Base-by-base conservation (phyloP, 352 stramenopile genomes). In the Pythium volutum region DNA sequence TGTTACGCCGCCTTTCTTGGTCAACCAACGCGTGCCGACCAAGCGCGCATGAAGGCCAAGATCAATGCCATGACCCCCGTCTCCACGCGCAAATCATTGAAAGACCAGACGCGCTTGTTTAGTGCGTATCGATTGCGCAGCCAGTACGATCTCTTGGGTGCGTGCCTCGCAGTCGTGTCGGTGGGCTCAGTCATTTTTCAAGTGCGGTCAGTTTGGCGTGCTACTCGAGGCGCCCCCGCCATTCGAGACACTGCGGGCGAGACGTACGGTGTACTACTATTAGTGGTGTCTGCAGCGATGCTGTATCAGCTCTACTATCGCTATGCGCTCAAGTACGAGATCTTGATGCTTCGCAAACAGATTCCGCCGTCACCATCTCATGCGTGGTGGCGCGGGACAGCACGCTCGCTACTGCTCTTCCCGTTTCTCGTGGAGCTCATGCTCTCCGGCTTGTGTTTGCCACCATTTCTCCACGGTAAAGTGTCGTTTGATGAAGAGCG, bases 181-280 rank as follows among this genome's bases (percentile, higher is more conserved):
- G 69, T 84, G 1, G 14, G 69, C 15, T 60, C 65, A 7, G 79
- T 82, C 5, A 71, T 84, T 27, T 56, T 86, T 22, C 79, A 89
- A 50, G 74, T 87, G 16, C 77, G 77, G 18, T 76, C 71, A 6
- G 84, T 89, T 45, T 89, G 79, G 79, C 70, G 34, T 66, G 74
- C 49, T 36, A 60, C 20, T 42, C 64, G 16, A 53, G 69, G 22
- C 45, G 66, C 41, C 43, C 54, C 50, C 49, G 23, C 57, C 56
- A 52, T 48, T 10, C 25, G 45, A 27, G 38, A 55, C 15, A 43
- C 57, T n/a, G 77, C 79, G 23, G 79, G 79, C 15, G 79, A 89
- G 61, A 70, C 79, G 0, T 84, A 81, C 51, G 67, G 62, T 8
- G 67, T 73, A 23, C 52, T 87, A 16, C 45, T 89, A 8, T 25